A percentile compares a stretch with the other conserved stretches of the same genome.
Evolutionary conservation across 2,329 filamentous ascomycete genomes (phyloP).

Genomic region (Orbilia javanica): DNA sequence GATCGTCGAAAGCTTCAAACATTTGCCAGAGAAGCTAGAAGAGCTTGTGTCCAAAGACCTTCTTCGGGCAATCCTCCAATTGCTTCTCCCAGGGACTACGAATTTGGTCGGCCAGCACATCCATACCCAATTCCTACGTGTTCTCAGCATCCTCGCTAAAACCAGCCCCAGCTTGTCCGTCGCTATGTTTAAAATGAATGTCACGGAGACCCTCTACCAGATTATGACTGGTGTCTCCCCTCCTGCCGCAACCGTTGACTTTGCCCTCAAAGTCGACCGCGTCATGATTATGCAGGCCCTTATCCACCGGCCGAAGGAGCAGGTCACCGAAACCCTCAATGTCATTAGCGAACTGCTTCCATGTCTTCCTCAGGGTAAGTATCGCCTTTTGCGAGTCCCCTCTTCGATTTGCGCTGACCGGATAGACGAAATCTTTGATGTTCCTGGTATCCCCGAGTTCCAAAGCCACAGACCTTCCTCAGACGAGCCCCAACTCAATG

Average conservation of each 20-base stretch:
- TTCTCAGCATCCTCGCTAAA: conserved; percentile 88
- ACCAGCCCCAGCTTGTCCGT: conserved; percentile 88
- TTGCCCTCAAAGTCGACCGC: conserved; percentile 89
- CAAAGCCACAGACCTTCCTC: conserved; percentile 61
- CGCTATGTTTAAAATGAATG: conserved; percentile 93
- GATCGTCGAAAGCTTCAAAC: conserved; percentile 96
- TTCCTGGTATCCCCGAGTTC: conserved; percentile 63
- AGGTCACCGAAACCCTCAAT: conserved; percentile 96
- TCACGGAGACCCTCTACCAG: conserved; percentile 97
- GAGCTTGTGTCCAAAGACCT: conserved; percentile 90
- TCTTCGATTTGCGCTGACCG: no score
- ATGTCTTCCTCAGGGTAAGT: conserved; percentile 73
- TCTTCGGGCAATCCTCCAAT: conserved; percentile 83
- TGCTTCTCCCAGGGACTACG: conserved; percentile 91
- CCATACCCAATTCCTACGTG: conserved; percentile 94
- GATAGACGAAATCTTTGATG: conserved; percentile 68
- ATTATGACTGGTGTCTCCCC: conserved; percentile 96
- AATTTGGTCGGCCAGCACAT: conserved; percentile 95
- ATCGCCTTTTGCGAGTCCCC: conserved; percentile 61
- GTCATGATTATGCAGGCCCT: conserved; percentile 98
- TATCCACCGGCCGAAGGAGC: conserved; percentile 93
- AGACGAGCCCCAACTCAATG: conserved; percentile 72
- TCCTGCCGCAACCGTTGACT: conserved; percentile 80
- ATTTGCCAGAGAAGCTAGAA: conserved; percentile 87
- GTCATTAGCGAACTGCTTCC: conserved; percentile 96